Conservation (phyloP, 2,329 filamentous ascomycete genomes). For the Fusarium guadeloupense region DNA sequence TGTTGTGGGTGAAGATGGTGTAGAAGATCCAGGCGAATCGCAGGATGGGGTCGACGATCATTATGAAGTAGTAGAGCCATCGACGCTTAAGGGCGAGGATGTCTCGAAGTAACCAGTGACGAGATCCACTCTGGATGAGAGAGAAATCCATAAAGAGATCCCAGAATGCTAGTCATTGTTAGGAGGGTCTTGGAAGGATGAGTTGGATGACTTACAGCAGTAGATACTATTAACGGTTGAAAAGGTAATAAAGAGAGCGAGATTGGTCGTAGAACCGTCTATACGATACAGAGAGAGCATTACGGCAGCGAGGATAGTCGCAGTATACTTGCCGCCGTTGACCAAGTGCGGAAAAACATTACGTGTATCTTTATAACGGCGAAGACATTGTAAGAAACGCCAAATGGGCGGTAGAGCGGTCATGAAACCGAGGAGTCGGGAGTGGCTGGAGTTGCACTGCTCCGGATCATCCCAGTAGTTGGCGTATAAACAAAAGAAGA, state of each 20-base stretch:
- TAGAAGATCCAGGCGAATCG: slow-evolving; percentile 97
- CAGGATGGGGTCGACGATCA: slow-evolving; percentile 82
- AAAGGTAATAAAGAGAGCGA: slow-evolving; percentile 81
- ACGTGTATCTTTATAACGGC: slow-evolving; percentile 86
- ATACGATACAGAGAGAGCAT: slow-evolving; percentile 87
- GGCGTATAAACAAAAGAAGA: slow-evolving; percentile 96
- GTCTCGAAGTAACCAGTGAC: slow-evolving; percentile 75
- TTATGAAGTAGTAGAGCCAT: slow-evolving; percentile 88
- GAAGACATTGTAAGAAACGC: slow-evolving; percentile 89
- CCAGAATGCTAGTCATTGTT: slow-evolving; percentile 73
- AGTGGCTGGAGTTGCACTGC: slow-evolving; percentile 87
- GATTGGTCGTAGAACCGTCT: slow-evolving; percentile 61
- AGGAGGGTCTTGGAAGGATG: neutral
- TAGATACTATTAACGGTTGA: slow-evolving; percentile 86
- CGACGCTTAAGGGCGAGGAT: slow-evolving; percentile 79
- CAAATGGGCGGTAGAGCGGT: slow-evolving; percentile 84
- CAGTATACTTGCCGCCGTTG: slow-evolving; percentile 91
- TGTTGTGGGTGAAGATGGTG: slow-evolving; percentile 79
- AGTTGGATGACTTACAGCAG: slow-evolving; percentile 64
- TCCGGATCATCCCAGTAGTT: slow-evolving; percentile 75
- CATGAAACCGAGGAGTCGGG: slow-evolving; percentile 86
- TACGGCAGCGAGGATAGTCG: slow-evolving; percentile 82
- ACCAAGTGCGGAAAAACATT: slow-evolving; percentile 92
- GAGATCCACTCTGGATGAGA: slow-evolving; percentile 79
- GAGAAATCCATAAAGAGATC: slow-evolving; percentile 97